Evolutionary conservation across 257 asterid genomes (phyloP), one percentile per base, ranked within the genome.

Genomic region (Ligustrum vulgare): DNA sequence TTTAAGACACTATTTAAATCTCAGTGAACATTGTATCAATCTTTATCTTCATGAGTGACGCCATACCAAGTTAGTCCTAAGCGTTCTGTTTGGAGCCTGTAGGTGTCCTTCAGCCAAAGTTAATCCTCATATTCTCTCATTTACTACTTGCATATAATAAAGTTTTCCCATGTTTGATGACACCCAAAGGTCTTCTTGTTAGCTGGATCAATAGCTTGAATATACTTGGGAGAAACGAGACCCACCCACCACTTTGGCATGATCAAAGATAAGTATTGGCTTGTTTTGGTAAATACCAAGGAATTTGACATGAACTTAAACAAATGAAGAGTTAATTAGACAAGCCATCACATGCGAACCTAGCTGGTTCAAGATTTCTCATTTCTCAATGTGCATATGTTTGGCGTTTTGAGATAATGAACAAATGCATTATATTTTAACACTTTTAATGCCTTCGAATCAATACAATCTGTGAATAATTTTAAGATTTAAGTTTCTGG

Each of bases 361-460:
- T 32, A 76, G 45, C 20, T 22, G 16, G 63, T 70, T 62, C 63
- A 35, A 36, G 43, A 37, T 69, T 76, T 67, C 63, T 25, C 33
- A 37, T 69, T 76, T 67, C 63, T 25, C 33, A 32, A 58, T 23
- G 28, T 33, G 73, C 51, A 20, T 18, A 32, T 11, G 51, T 16
- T 63, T 76, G 75, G 70, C 12, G 62, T 70, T 39, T 45, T 45
- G 49, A 58, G 45, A 54, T 33, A 20, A 41, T 45, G 28, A 32
- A 11, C 51, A 10, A 72, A 39, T 15, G 20, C 20, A 45, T 56
- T 54, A 34, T 13, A 12, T 77, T 41, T 49, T 22, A 45, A 45
- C 54, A 54, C 15, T 37, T 31, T 39, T 47, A 74, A 70, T 43
- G 23, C 45, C 39, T 75, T 49, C 47, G 47, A 71, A 32, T 78